Percentiles rank a stretch among this genome's conserved stretches.
These are phyloP conservation scores for Ophiocordyceps australis DNA, from an alignment of 2,329 filamentous ascomycete genomes.

Conservation along the genomic window DNA sequence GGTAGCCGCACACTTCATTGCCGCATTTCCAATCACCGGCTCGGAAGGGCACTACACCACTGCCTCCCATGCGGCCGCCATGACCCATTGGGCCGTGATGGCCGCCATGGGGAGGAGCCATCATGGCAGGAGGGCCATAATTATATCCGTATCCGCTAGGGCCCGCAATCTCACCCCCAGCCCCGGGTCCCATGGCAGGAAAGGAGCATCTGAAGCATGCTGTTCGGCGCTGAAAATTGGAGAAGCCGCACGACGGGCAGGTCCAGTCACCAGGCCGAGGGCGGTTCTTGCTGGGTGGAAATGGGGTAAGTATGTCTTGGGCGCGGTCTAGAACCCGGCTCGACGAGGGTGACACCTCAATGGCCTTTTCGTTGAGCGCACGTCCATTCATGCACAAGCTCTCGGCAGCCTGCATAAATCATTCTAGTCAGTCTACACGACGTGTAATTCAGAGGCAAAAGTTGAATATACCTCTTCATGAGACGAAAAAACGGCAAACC, in stretches of 20 bases:
- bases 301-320: constrained; percentile 87
- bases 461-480: constrained; percentile 97
- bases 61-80: constrained; percentile 58
- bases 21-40: constrained; percentile 99
- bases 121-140: constrained; percentile 60
- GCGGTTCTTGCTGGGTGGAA: constrained; percentile 96
- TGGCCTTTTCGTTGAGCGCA: constrained; percentile 94
- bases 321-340: constrained; percentile 90
- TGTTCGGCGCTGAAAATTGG: constrained; percentile 96
- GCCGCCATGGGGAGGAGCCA: constrained; percentile 60
- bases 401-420: constrained; percentile 86
- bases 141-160: constrained; percentile 43
- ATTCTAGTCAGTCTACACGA: no score
- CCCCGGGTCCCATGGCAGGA: constrained; percentile 63
- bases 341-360: constrained; percentile 96
- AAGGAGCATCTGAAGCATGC: constrained; percentile 98
- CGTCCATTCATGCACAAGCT: constrained; percentile 98
- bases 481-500: constrained; percentile 95
- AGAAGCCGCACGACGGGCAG: constrained; percentile 95
- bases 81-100: constrained; percentile 37
- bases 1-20: constrained; percentile 90
- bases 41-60: constrained; percentile 85
- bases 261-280: constrained; percentile 97
- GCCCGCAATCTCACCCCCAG: constrained; percentile 42
- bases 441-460: no score